Base-by-base conservation (phyloP, 148 eudicot genomes). In the Nepenthes mirabilis region DNA sequence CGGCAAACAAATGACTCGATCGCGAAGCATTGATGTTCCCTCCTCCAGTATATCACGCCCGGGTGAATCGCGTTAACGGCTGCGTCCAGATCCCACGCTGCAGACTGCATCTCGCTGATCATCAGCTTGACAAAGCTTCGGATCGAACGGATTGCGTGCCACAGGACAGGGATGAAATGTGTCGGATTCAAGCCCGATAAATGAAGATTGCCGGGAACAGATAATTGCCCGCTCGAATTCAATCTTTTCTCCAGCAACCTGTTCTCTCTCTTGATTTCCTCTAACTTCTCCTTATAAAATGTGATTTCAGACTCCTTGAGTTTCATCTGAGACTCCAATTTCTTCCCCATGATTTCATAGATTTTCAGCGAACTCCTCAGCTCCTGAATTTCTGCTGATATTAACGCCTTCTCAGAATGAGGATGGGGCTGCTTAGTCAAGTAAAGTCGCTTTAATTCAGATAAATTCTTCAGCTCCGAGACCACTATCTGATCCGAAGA, bases 1-100 rank as follows among this genome's bases (percentile, higher is more conserved):
- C 77, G 63, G 73, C 87, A 86, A 5, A 93, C 86, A 54, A 86
- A 93, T 9, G 97, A 89, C 74, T 93, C 97, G 11, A 89, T 79
- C 10, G 91, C 74, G 45, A 71, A 89, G 67, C 87, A 79, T 34
- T 33, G 80, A 58, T 93, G 87, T 59, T 56, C 80, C 47, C 57
- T 61, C 43, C 74, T 78, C 83, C 77, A 73, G 65, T 74, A 89
- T 1, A 43, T 35, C 36, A 86, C 79, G 40, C 80, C 85, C 1
- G 99, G 97, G 56, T 83, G 77, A 45, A 93, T 89, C 43, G 84
- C 77, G 64, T 68, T 66, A 3, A 70, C 96, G 1, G 91, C 90
- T 36, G 73, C 77, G 53, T 77, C 85, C 5, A 93, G 37, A 75
- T 93, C 88, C 99, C 97, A 93, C 53, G 77, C 91, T 0, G 90